Evolutionary conservation across 1,139 yeast genomes (phyloP).

Genomic region (Geotrichum klebahnii): DNA sequence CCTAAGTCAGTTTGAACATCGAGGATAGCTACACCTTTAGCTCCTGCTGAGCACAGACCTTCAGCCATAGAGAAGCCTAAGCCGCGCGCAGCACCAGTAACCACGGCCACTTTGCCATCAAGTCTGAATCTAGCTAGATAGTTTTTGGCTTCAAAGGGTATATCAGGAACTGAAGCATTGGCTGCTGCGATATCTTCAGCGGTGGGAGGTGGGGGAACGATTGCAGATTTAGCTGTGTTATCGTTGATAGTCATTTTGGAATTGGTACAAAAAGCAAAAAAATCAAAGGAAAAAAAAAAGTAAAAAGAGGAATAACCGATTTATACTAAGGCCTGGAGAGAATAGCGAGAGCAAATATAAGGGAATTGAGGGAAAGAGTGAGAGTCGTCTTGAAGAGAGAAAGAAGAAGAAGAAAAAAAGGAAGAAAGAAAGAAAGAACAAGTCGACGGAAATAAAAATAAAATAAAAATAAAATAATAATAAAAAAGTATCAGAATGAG

Average conservation of each 20-base stretch:
- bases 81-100: slow-evolving; percentile 72
- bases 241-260: neutral
- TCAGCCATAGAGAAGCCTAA: slow-evolving; percentile 61
- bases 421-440: neutral
- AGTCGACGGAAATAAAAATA: no score
- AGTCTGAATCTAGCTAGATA: slow-evolving; percentile 49
- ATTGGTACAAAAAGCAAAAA: neutral
- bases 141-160: slow-evolving; percentile 40
- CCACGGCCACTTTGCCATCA: slow-evolving; percentile 62
- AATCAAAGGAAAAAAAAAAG: neutral
- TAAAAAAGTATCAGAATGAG: no score
- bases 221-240: slow-evolving; percentile 37
- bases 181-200: slow-evolving; percentile 41
- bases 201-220: slow-evolving; percentile 42
- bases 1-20: slow-evolving; percentile 46
- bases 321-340: no score
- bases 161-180: slow-evolving; percentile 36
- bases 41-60: slow-evolving; percentile 65
- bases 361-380: neutral
- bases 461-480: no score
- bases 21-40: slow-evolving; percentile 56
- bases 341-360: neutral
- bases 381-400: neutral
- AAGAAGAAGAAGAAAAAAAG: slow-evolving; percentile 4
- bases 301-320: neutral